Evolutionary conservation across 495 filamentous ascomycete species (phyloP).

Genomic region (Xylaria intraflava): DNA sequence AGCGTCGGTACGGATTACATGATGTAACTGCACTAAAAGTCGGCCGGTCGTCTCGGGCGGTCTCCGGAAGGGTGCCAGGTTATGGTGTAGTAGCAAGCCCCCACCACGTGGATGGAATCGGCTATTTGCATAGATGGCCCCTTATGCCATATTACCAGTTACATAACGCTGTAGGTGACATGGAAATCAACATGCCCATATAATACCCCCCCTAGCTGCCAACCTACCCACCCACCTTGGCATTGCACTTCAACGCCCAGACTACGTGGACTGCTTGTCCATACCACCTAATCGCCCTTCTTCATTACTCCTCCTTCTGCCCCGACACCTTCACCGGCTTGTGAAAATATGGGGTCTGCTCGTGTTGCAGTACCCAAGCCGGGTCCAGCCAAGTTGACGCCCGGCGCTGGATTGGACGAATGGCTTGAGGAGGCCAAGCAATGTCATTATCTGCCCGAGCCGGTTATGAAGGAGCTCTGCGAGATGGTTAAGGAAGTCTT

Average conservation of each 20-base stretch:
- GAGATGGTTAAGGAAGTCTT: slow-evolving; percentile 97
- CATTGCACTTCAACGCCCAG: slow-evolving; percentile 4
- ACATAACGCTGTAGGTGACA: no score
- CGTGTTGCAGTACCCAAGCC: slow-evolving; percentile 63
- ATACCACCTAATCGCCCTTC: neutral
- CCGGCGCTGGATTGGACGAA: slow-evolving; percentile 83
- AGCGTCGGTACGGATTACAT: no score
- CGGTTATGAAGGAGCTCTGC: slow-evolving; percentile 96
- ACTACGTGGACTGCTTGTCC: neutral
- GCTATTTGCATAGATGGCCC: no score
- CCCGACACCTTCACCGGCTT: neutral
- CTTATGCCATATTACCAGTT: no score
- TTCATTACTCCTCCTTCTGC: neutral
- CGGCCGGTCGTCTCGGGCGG: no score
- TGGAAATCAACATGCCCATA: neutral
- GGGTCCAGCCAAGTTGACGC: slow-evolving; percentile 76
- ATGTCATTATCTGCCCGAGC: slow-evolving; percentile 92
- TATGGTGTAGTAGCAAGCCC: no score
- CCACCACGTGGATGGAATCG: no score
- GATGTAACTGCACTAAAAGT: no score
- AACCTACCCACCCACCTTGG: slow-evolving; percentile 3
- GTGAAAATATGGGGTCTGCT: slow-evolving; percentile 41
- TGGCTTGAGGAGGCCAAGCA: slow-evolving; percentile 94
- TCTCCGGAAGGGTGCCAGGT: no score
- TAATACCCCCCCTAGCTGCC: neutral